Conservation (phyloP, 2,329 filamentous ascomycete species). For the Apiospora saccharicola region DNA sequence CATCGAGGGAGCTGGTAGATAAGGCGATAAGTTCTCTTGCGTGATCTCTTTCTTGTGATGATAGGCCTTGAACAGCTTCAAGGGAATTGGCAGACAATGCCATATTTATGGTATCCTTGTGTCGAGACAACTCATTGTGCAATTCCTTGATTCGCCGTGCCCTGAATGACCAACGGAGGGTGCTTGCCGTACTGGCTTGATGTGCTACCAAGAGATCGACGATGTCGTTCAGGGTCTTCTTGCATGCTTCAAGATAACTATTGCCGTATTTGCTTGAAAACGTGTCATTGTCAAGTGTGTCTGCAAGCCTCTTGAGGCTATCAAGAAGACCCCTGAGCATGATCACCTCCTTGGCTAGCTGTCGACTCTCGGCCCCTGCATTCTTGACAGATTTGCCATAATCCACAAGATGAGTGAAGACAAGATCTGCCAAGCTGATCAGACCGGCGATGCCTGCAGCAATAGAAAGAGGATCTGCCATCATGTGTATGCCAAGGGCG, state of each 20-base stretch:
- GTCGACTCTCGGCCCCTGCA: constrained; percentile 33
- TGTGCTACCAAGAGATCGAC: not conserved
- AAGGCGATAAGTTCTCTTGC: constrained; percentile 31
- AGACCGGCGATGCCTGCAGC: constrained; percentile 41
- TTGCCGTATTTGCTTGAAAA: constrained; percentile 26
- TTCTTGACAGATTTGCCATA: constrained; percentile 36
- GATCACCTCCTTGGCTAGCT: constrained; percentile 34
- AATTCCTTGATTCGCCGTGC: constrained; percentile 32
- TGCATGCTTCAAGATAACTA: constrained; percentile 31
- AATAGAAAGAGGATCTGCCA: constrained; percentile 38
- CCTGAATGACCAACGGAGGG: constrained; percentile 37
- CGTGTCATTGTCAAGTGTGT: constrained; percentile 32
- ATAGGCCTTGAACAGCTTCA: constrained; percentile 28
- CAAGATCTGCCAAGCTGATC: constrained; percentile 36
- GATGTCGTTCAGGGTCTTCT: constrained; percentile 25
- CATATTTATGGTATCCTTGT: constrained; percentile 34
- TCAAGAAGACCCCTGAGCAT: constrained; percentile 32
- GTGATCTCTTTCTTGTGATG: constrained; percentile 24
- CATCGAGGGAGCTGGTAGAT: constrained; percentile 31
- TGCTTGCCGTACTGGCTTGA: not conserved
- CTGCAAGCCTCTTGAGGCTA: constrained; percentile 32
- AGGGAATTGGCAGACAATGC: constrained; percentile 34
- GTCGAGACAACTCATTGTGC: constrained; percentile 32
- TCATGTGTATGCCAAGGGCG: not conserved
- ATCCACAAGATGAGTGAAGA: constrained; percentile 35